phyloP scores from a whole-genome alignment of 2,329 filamentous ascomycete genomes.

The Aspergillus brasiliensis region DNA sequence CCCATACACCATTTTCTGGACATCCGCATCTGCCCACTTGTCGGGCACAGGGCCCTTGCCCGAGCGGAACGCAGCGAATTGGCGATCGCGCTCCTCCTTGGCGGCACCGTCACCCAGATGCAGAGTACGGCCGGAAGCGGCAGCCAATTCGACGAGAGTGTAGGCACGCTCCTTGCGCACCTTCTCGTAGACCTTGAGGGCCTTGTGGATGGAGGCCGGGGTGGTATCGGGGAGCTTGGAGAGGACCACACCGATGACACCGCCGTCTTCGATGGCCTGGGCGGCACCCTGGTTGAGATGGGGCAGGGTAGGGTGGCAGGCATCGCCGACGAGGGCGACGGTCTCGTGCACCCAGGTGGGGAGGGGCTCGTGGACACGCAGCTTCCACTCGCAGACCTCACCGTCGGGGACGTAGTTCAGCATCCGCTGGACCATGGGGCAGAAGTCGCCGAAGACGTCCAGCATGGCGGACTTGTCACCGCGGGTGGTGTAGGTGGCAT shows the following conservation, averaged over 20 bases:
- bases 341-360: slow-evolving; percentile 62
- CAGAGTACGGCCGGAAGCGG: slow-evolving; percentile 55
- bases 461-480: slow-evolving; percentile 64
- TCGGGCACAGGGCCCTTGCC: slow-evolving; percentile 55
- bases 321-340: slow-evolving; percentile 60
- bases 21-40: slow-evolving; percentile 71
- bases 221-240: slow-evolving; percentile 50
- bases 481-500: slow-evolving; percentile 64
- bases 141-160: slow-evolving; percentile 58
- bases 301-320: slow-evolving; percentile 65
- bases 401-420: slow-evolving; percentile 63
- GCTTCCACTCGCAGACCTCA: slow-evolving; percentile 68
- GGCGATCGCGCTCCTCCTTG: slow-evolving; percentile 60
- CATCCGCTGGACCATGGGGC: slow-evolving; percentile 62
- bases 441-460: slow-evolving; percentile 61
- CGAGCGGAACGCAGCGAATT: slow-evolving; percentile 56
- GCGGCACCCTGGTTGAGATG: slow-evolving; percentile 67
- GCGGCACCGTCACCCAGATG: slow-evolving; percentile 61
- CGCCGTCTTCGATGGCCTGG: slow-evolving; percentile 66
- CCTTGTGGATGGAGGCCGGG: slow-evolving; percentile 53
- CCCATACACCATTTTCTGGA: slow-evolving; percentile 67
- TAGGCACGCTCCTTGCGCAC: slow-evolving; percentile 60
- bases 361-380: slow-evolving; percentile 63
- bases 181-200: slow-evolving; percentile 58
- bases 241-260: slow-evolving; percentile 57